Conservation (phyloP, 495 filamentous ascomycete species). For the Evernia prunastri region DNA sequence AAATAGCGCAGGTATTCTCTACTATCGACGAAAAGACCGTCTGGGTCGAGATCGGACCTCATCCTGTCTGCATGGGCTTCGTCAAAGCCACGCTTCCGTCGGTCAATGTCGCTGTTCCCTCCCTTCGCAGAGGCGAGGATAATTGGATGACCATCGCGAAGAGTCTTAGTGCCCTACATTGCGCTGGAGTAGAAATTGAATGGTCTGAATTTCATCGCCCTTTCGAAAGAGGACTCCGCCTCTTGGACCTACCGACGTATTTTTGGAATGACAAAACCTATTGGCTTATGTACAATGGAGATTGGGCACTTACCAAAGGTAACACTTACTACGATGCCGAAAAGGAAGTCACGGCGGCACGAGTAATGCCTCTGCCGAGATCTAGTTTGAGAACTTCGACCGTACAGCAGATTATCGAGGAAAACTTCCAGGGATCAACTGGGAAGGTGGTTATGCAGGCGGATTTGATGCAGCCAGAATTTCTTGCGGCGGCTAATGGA, state of each 20-base stretch:
- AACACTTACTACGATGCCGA: no score
- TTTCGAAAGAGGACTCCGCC: conserved; percentile 57
- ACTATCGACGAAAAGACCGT: conserved; percentile 38
- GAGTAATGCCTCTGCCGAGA: no score
- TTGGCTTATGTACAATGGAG: conserved; percentile 72
- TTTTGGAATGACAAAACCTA: conserved; percentile 76
- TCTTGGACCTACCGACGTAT: conserved; percentile 69
- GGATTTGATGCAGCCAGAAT: no score
- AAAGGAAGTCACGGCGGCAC: no score
- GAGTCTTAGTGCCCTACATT: conserved; percentile 56
- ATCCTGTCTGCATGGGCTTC: conserved; percentile 62
- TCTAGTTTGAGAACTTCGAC: no score
- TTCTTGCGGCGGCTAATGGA: no score
- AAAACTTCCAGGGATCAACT: no score
- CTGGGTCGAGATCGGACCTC: conserved; percentile 52
- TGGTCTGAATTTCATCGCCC: conserved; percentile 77
- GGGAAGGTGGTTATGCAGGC: no score
- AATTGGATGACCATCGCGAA: conserved; percentile 60
- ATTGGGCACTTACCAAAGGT: conserved; percentile 42
- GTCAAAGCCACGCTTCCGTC: conserved; percentile 59
- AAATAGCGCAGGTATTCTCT: background rate
- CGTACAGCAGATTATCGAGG: no score
- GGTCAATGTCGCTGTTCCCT: conserved; percentile 49
- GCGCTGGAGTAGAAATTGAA: conserved; percentile 57
- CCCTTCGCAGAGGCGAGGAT: conserved; percentile 50